A percentile compares a stretch with the other conserved stretches of the same genome.
These are phyloP conservation scores for Zymoseptoria brevis DNA, from an alignment of 2,329 filamentous ascomycete species.

Conservation along the genomic window DNA sequence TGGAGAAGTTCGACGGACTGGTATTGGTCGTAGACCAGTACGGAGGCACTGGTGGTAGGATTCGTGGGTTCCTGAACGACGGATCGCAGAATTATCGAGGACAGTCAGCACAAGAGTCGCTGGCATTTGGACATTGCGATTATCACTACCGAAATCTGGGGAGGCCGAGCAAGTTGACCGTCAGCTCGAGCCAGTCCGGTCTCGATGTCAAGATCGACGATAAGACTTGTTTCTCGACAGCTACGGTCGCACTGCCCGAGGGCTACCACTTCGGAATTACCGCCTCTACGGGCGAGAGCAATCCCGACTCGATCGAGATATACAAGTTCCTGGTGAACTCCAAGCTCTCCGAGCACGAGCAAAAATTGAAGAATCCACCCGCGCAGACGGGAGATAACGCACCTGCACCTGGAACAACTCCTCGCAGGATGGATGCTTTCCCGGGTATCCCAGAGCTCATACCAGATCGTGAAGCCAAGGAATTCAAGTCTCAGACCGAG, in stretches of 20 bases:
- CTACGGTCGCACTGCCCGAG: constrained; percentile 63
- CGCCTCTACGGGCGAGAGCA: constrained; percentile 72
- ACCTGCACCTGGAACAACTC: constrained; percentile 14
- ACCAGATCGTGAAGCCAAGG: constrained; percentile 26
- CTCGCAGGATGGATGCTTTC: constrained; percentile 28
- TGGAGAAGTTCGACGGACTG: constrained; percentile 80
- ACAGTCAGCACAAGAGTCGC: constrained; percentile 68
- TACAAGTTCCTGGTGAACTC: constrained; percentile 74
- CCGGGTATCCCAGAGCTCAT: constrained; percentile 37
- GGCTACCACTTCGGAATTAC: constrained; percentile 83
- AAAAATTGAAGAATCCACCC: constrained; percentile 23
- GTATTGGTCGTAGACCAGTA: constrained; percentile 79
- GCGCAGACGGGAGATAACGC: constrained; percentile 25
- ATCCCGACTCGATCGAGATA: constrained; percentile 87
- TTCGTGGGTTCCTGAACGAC: constrained; percentile 92
- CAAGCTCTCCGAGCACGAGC: constrained; percentile 25
- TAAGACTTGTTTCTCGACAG: constrained; percentile 71
- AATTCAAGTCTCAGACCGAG: constrained; percentile 38
- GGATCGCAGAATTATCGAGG: constrained; percentile 70
- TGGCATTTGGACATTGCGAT: constrained; percentile 89
- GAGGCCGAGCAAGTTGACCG: constrained; percentile 67
- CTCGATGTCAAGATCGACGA: constrained; percentile 79
- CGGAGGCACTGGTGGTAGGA: constrained; percentile 66
- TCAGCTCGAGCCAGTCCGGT: constrained; percentile 53
- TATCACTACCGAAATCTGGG: constrained; percentile 89